Evolutionary conservation across 2,329 filamentous ascomycete genomes (phyloP), one percentile per base, ranked within the genome.

Genomic region (Colletotrichum spaethianum): DNA sequence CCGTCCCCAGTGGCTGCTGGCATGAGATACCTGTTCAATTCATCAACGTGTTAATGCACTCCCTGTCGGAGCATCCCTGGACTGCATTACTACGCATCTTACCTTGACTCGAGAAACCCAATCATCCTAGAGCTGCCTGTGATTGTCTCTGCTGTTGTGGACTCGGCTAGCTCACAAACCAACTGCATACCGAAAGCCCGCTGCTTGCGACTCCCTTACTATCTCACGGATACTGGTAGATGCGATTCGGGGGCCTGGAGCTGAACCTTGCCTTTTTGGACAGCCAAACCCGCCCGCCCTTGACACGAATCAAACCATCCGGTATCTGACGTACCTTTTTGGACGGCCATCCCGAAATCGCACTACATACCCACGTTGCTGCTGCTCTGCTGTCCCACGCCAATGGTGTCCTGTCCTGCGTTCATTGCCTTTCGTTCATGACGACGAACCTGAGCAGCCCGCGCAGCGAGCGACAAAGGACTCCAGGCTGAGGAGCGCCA

Each of bases 401-500:
- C 66, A 72, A 72, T 72, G 65, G 53, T 69, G 38, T 59, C 46
- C 60, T 59, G 20, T 60, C 42, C 59, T 53, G 33, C 23, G 31
- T n/a, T 42, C n/a, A 18, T 20, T 31, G 60, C 31, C 60, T 63
- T 40, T 40, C 46, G 70, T 72, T 72, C 70, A 72, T 72, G 70
- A 72, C 70, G 53, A 66, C 44, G 66, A 63, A 36, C 65, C 66
- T 70, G 65, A 72, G 59, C 46, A 46, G 59, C 65, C 65, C 70
- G 70, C 70, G 66, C 66, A 72, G 70, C 65, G 59, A 70, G 65
- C 70, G 65, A 72, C 70, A 70, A 42, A 72, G 59, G 66, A 72
- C 57, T 8, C 67, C 67, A 66, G 70, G 70, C 42, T 73, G 70
- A 73, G 61, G 48, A 73, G 67, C 48, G 63, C 38, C 26, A 67